A percentile compares a stretch with the other conserved stretches of the same genome.
Conservation (phyloP, 2,329 filamentous ascomycete species). For the Scedosporium aurantiacum region DNA sequence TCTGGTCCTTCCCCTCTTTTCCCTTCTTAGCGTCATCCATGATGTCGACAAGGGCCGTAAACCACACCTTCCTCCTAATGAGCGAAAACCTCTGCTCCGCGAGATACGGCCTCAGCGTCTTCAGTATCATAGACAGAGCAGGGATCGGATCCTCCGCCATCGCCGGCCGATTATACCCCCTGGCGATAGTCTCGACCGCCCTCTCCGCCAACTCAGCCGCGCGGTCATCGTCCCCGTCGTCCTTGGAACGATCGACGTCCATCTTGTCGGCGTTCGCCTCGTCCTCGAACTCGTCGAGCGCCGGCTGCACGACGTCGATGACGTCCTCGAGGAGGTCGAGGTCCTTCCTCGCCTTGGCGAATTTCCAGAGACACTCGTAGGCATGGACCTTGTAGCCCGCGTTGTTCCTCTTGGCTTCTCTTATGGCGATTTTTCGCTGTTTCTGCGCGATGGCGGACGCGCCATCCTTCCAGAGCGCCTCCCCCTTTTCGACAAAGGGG, state of each 20-base stretch:
- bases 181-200: constrained; percentile 39
- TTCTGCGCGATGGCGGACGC: constrained; percentile 39
- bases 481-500: constrained; percentile 59
- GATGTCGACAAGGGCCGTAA: constrained; percentile 35
- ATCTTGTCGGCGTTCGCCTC: constrained; percentile 47
- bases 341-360: constrained; percentile 57
- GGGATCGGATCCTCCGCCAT: constrained; percentile 24
- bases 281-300: constrained; percentile 43
- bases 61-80: constrained; percentile 41
- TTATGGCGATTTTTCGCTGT: constrained; percentile 68
- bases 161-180: constrained; percentile 33
- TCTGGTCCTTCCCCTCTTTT: constrained; percentile 12
- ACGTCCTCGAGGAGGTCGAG: constrained; percentile 60
- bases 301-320: constrained; percentile 48
- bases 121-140: constrained; percentile 29
- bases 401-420: constrained; percentile 89
- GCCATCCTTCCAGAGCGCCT: constrained; percentile 45
- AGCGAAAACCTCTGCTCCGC: constrained; percentile 24
- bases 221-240: constrained; percentile 19
- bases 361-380: constrained; percentile 59
- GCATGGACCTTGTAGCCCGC: constrained; percentile 70
- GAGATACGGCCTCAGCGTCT: constrained; percentile 29
- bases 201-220: constrained; percentile 32
- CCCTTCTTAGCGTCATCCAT: constrained; percentile 27
- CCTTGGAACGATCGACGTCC: constrained; percentile 50